Evolutionary conservation across 2,329 filamentous ascomycete genomes (phyloP).

Genomic region (Aspergillus texensis): DNA sequence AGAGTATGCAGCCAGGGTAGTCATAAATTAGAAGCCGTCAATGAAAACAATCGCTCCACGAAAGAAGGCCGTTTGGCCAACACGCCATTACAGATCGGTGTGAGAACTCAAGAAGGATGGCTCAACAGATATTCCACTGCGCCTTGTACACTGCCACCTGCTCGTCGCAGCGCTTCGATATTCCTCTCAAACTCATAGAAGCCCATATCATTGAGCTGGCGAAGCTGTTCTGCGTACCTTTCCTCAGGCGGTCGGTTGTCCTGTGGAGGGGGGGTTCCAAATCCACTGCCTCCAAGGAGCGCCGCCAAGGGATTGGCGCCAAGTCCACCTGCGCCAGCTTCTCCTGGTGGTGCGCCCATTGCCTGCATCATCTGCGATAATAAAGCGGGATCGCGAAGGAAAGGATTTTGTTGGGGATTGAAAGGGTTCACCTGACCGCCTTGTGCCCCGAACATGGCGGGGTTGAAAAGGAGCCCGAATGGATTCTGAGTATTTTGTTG

Average conservation of each 20-base stretch:
- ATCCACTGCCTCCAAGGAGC: slow-evolving; percentile 55
- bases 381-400: slow-evolving; percentile 62
- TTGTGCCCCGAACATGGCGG: slow-evolving; percentile 39
- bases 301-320: slow-evolving; percentile 48
- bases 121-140: slow-evolving; percentile 52
- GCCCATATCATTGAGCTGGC: slow-evolving; percentile 97
- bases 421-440: slow-evolving; percentile 47
- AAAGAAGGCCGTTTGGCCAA: background rate
- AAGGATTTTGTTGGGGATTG: slow-evolving; percentile 52
- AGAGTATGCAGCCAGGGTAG: slow-evolving; percentile 5
- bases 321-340: slow-evolving; percentile 30
- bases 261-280: slow-evolving; percentile 56
- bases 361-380: slow-evolving; percentile 60
- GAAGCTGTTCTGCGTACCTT: slow-evolving; percentile 83
- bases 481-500: slow-evolving; percentile 60
- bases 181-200: slow-evolving; percentile 97
- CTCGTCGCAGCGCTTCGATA: slow-evolving; percentile 80
- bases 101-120: slow-evolving; percentile 30
- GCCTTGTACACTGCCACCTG: slow-evolving; percentile 91
- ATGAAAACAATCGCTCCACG: background rate
- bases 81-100: slow-evolving; percentile 1
- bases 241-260: slow-evolving; percentile 94
- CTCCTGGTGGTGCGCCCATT: slow-evolving; percentile 44
- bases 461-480: slow-evolving; percentile 67
- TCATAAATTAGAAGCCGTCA: slow-evolving; percentile 6